Evolutionary conservation across 2,329 filamentous ascomycete species (phyloP).

Genomic region (Lasiodiplodia hormozganensis): DNA sequence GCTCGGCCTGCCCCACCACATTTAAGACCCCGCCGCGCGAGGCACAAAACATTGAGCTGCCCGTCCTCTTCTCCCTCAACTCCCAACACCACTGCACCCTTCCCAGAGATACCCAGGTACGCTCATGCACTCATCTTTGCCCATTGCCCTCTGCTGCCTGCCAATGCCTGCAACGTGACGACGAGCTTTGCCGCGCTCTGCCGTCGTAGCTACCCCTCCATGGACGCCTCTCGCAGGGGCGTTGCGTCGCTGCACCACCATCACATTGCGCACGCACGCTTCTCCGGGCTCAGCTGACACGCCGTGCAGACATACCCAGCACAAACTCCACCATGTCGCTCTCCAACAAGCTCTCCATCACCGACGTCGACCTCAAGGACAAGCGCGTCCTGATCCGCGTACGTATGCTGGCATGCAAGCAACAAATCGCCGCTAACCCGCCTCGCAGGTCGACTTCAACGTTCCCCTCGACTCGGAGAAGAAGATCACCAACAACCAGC

Average conservation of each 20-base stretch:
- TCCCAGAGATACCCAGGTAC: conserved; percentile 18
- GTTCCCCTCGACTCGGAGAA: conserved; percentile 92
- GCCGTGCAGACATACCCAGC: neutral
- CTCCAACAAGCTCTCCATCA: conserved; percentile 96
- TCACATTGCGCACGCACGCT: neutral
- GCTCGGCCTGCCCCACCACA: conserved; percentile 24
- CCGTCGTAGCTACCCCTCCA: conserved; percentile 23
- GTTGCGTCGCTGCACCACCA: neutral
- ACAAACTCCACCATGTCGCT: conserved; percentile 78
- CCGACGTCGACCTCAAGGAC: conserved; percentile 94
- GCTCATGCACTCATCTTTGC: neutral
- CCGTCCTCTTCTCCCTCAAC: neutral
- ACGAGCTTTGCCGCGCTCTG: neutral
- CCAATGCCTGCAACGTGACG: neutral
- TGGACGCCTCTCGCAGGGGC: neutral
- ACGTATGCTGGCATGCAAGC: conserved; percentile 51
- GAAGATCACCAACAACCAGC: conserved; percentile 97
- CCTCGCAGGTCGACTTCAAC: conserved; percentile 93
- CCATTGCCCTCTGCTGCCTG: neutral
- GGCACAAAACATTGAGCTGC: conserved; percentile 28
- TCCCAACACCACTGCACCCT: conserved; percentile 20
- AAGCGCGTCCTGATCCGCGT: conserved; percentile 98
- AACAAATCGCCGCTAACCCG: neutral
- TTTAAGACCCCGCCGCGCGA: conserved; percentile 30
- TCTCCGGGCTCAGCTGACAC: neutral